These are phyloP conservation scores for Gossypium trilobum DNA, from an alignment of 441 rosid genomes.

Conservation along the genomic window DNA sequence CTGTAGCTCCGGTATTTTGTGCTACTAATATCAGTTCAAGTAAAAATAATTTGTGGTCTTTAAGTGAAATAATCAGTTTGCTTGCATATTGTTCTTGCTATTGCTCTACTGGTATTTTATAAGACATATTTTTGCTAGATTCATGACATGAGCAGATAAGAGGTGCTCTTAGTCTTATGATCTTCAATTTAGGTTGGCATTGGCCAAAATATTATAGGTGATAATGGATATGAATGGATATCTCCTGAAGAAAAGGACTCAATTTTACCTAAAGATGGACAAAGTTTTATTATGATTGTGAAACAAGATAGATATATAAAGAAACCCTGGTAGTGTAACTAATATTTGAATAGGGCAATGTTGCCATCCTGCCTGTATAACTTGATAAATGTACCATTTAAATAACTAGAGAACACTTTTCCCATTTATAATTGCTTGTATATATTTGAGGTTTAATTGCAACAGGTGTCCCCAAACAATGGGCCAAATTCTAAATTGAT, in stretches of 20 bases:
- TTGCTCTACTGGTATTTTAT: not conserved
- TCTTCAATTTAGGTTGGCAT: not conserved
- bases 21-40: not conserved
- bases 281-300: not conserved
- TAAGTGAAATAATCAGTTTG: not conserved
- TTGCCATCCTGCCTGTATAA: not conserved
- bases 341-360: not conserved
- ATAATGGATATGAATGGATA: not conserved
- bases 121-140: not conserved
- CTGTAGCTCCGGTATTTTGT: constrained; percentile 24
- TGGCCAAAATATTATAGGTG: not conserved
- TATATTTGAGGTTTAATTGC: not conserved
- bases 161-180: not conserved
- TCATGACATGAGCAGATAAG: not conserved
- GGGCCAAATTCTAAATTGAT: not conserved
- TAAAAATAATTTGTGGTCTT: not conserved
- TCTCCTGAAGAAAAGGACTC: not conserved
- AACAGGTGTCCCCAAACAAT: not conserved
- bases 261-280: not conserved
- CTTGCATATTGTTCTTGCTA: not conserved
- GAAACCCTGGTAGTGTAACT: not conserved
- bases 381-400: not conserved
- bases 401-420: not conserved
- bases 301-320: not conserved
- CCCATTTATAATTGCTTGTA: not conserved